Evolutionary conservation across 768 basidiomycete species (phyloP), one percentile per base, ranked within the genome.

Genomic region (Boletus fagicola): DNA sequence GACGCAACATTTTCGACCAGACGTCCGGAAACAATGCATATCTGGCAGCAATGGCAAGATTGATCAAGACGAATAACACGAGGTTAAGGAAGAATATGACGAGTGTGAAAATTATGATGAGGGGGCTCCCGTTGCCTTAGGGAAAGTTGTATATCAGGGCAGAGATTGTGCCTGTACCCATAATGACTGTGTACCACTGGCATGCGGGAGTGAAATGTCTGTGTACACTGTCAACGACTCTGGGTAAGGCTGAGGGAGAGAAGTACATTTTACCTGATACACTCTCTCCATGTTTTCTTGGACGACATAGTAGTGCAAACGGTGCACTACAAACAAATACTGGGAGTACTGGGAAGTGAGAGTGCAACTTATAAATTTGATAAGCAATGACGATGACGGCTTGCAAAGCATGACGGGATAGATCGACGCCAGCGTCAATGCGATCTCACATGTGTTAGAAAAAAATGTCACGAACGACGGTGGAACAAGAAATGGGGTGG

Each of bases 131-230:
- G 8, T 69, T 66, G 28, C 77, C 71, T 52, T 80, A 80, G n/a
- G 79, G 78, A 42, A 81, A 75, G 53, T 69, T 70, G 59, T 78
- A 72, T 36, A 80, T 59, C 30, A 80, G 66, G 48, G 75, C 64
- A 13, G 75, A 74, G 26, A 71, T 68, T 16, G 68, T 74, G 6
- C 80, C 79, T 1, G 79, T 80, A 51, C 78, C 78, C 78, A 80
- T 80, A 30, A 76, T 69, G 18, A 79, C 76, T 12, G 78, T 75
- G 60, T 79, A 71, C 78, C n/a, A n/a, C n/a, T n/a, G n/a, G n/a
- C 78, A 80, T 56, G 76, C 74, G 40, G 77, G 78, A 7, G 78
- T 79, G 58, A 80, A 79, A 56, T 80, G 74, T 35, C 78, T 80
- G 54, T 9, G 20, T 24, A n/a, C 33, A 16, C 9, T 10, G 38